These are phyloP conservation scores for Dactylellina drechsleri DNA, from an alignment of 2,329 filamentous ascomycete genomes.

Conservation along the genomic window DNA sequence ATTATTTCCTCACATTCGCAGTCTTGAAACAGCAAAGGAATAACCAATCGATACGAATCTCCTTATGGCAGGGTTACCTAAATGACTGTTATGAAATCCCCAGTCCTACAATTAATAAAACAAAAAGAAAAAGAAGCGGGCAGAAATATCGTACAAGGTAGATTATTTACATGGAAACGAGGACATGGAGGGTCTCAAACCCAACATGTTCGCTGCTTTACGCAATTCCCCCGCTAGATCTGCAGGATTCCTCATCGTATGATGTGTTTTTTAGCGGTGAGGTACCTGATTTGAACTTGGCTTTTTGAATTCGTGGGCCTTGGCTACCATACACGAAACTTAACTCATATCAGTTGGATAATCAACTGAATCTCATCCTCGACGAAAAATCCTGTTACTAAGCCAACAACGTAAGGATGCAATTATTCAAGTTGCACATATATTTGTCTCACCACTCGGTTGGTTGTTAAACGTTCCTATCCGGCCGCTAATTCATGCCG, in stretches of 20 bases:
- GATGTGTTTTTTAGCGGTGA: background rate
- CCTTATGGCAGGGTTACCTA: background rate
- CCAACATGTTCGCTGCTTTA: background rate
- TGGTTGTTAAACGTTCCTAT: background rate
- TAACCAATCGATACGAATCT: background rate
- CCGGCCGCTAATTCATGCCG: no score
- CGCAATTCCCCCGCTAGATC: constrained; percentile 1
- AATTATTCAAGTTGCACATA: background rate
- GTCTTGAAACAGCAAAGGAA: constrained; percentile 8
- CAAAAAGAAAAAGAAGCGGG: no score
- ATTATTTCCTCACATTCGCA: background rate
- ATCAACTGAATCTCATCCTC: background rate
- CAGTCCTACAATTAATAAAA: no score
- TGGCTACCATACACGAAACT: no score
- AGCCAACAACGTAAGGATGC: background rate
- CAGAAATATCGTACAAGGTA: no score
- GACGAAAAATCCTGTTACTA: background rate
- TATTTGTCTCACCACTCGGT: background rate
- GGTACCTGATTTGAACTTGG: no score
- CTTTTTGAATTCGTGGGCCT: no score
- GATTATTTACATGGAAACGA: background rate
- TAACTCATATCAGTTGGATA: background rate
- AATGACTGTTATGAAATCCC: no score
- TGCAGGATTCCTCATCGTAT: constrained; percentile 9
- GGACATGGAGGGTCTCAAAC: background rate